Conservation (phyloP, 73 alveolate genomes). For the Diophrys sp. region DNA sequence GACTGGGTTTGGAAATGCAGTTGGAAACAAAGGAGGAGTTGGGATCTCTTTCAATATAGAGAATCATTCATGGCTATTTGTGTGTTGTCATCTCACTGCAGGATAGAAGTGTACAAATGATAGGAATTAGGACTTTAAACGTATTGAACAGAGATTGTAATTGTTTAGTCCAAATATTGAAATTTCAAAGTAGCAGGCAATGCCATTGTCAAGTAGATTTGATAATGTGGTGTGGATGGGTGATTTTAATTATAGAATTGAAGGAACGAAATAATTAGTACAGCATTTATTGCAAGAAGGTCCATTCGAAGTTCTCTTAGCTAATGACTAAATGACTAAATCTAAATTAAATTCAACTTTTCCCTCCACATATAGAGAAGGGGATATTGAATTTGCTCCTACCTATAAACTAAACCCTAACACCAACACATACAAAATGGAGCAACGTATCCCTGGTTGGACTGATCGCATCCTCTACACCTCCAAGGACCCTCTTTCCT, state of each 20-base stretch:
- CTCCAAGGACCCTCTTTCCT: slow-evolving; percentile 53
- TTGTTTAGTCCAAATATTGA: slow-evolving; percentile 9
- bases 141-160: slow-evolving; percentile 56
- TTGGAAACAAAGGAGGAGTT: slow-evolving; percentile 96
- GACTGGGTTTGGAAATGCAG: slow-evolving; percentile 80
- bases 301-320: slow-evolving; percentile 26
- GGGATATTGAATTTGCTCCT: slow-evolving; percentile 88
- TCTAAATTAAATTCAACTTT: slow-evolving; percentile 29
- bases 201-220: slow-evolving; percentile 35
- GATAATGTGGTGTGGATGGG: slow-evolving; percentile 91
- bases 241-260: slow-evolving; percentile 88
- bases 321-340: slow-evolving; percentile 39
- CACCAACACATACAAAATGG: slow-evolving; percentile 63
- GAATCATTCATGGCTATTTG: slow-evolving; percentile 68
- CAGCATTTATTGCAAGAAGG: slow-evolving; percentile 36
- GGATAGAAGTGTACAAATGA: slow-evolving; percentile 70
- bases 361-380: slow-evolving; percentile 79
- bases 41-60: slow-evolving; percentile 75
- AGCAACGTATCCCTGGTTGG: slow-evolving; percentile 91
- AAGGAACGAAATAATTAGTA: slow-evolving; percentile 46
- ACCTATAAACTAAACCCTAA: slow-evolving; percentile 78
- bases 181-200: slow-evolving; percentile 5
- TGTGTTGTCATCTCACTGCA: slow-evolving; percentile 86
- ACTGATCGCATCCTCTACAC: slow-evolving; percentile 84
- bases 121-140: slow-evolving; percentile 69